Conservation (phyloP, 805 yeast genomes). For the Yarrowia osloensis region DNA sequence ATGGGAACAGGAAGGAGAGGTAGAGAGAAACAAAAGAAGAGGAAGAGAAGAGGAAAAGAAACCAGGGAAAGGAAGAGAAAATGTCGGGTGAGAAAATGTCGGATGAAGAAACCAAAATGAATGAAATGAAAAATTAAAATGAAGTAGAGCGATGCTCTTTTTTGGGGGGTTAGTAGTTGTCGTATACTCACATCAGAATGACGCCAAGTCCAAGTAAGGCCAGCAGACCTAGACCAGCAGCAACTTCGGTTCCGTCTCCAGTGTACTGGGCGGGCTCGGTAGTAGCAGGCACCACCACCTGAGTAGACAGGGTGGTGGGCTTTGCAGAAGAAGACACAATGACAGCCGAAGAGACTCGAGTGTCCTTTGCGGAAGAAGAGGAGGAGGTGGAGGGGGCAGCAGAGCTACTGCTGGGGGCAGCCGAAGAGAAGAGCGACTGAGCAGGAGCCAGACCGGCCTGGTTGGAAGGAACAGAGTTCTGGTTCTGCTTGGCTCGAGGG, state of each 20-base stretch:
- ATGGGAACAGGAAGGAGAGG: not conserved
- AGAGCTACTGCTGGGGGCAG: not conserved
- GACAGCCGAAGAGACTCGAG: not conserved
- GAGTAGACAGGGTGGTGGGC: not conserved
- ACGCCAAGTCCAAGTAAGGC: constrained; percentile 16
- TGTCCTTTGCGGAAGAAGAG: not conserved
- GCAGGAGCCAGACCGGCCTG: not conserved
- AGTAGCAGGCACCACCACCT: not conserved
- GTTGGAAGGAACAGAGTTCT: constrained; percentile 44
- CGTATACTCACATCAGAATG: constrained; percentile 18
- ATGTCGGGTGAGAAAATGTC: not conserved
- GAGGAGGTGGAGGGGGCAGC: not conserved
- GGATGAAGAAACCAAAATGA: no score
- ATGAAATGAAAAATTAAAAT: not conserved
- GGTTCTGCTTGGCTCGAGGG: constrained; percentile 67
- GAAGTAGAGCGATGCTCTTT: no score
- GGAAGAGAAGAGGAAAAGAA: not conserved
- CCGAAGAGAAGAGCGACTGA: not conserved
- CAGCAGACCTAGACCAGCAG: constrained; percentile 15
- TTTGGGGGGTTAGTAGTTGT: constrained; percentile 22
- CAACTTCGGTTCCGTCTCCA: not conserved
- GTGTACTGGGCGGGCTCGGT: constrained; percentile 13
- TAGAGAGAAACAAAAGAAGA: not conserved
- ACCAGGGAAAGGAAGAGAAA: not conserved
- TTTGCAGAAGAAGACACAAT: not conserved